Conservation (phyloP, 1,284 basidiomycete genomes). For the Hymenochaete sp. region DNA sequence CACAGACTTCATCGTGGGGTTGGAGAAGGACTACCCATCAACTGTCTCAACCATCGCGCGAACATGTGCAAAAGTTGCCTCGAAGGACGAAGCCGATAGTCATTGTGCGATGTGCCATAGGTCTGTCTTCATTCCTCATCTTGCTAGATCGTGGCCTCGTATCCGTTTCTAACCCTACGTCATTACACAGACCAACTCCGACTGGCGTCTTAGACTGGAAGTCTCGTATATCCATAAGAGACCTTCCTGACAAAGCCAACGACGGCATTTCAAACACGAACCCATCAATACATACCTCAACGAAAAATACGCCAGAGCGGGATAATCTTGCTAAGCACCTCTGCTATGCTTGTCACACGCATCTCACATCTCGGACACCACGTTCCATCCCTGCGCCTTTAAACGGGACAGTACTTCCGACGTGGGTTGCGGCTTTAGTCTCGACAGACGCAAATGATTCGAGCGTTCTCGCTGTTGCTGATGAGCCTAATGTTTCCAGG, state of each 20-base stretch:
- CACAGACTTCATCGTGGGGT: constrained; percentile 71
- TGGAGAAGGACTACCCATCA: constrained; percentile 80
- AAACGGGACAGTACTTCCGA: no score
- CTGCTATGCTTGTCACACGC: constrained; percentile 72
- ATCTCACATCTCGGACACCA: constrained; percentile 46
- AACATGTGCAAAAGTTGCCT: constrained; percentile 75
- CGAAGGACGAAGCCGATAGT: constrained; percentile 46
- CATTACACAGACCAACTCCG: constrained; percentile 51
- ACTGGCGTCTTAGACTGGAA: constrained; percentile 67
- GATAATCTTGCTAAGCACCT: constrained; percentile 39
- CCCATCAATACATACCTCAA: constrained; percentile 12
- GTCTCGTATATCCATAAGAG: constrained; percentile 59
- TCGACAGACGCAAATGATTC: no score
- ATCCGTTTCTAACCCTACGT: constrained; percentile 5
- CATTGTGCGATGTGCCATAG: constrained; percentile 66
- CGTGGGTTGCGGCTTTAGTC: no score
- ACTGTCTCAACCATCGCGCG: constrained; percentile 83
- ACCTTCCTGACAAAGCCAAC: constrained; percentile 28
- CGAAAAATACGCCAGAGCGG: constrained; percentile 10
- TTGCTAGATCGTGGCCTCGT: constrained; percentile 4
- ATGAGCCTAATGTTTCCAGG: no score
- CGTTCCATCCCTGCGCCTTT: not conserved
- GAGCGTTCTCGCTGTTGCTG: no score
- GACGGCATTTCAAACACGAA: constrained; percentile 21
- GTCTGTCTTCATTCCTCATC: constrained; percentile 25